A percentile compares a stretch with the other conserved stretches of the same genome.
These are phyloP conservation scores for Obelidium mucronatum DNA, from an alignment of 192 early-diverging fungal genomes.

Conservation along the genomic window DNA sequence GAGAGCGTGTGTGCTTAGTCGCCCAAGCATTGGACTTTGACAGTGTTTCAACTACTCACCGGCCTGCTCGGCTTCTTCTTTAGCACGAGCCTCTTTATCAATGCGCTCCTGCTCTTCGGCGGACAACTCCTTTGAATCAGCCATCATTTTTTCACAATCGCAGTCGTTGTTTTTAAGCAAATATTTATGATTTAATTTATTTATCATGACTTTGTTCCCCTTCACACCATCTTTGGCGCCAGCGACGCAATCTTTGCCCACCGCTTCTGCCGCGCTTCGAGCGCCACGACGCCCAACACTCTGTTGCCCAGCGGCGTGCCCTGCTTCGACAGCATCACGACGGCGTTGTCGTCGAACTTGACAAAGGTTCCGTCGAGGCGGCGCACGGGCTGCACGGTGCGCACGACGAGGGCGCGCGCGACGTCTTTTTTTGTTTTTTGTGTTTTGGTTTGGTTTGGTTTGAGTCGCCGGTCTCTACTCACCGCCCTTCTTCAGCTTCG, in stretches of 20 bases:
- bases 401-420: conserved; percentile 86
- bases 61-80: conserved; percentile 53
- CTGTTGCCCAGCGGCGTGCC: conserved; percentile 94
- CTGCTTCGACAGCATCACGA: conserved; percentile 92
- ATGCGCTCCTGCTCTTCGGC: conserved; percentile 44
- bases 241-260: conserved; percentile 96
- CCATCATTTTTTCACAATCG: conserved; percentile 36
- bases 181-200: neutral
- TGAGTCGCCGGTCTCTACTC: neutral
- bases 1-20: neutral
- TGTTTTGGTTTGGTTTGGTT: neutral
- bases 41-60: conserved; percentile 21
- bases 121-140: neutral
- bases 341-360: conserved; percentile 97
- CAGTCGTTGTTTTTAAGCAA: neutral
- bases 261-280: conserved; percentile 90
- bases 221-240: conserved; percentile 85
- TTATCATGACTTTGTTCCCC: neutral
- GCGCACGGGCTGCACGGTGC: conserved; percentile 86
- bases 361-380: conserved; percentile 92
- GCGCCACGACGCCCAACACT: conserved; percentile 88
- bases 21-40: no score
- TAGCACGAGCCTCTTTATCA: conserved; percentile 37
- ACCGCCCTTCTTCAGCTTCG: conserved; percentile 86
- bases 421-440: conserved; percentile 64